Conservation (phyloP, 441 rosid genomes). For the Biscutella laevigata region DNA sequence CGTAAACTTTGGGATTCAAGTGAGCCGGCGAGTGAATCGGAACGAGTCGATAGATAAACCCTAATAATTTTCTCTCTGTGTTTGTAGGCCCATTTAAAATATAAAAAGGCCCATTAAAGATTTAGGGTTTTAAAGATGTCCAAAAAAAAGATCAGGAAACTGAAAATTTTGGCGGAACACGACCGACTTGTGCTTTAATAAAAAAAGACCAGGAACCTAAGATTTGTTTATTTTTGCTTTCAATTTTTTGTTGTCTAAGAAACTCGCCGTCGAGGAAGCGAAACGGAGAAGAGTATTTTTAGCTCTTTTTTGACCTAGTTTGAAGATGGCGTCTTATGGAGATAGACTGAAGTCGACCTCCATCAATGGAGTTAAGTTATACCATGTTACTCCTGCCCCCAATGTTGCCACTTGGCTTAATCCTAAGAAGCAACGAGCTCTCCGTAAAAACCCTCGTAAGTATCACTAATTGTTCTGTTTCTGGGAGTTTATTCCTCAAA, state of each 20-base stretch:
- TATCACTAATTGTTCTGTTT: neutral
- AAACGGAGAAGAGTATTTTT: neutral
- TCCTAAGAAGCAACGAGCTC: slow-evolving; percentile 70
- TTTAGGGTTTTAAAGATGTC: neutral
- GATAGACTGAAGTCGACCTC: slow-evolving; percentile 67
- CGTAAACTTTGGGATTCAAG: too few relatives aligned
- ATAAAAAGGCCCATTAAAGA: neutral
- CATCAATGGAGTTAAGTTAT: slow-evolving; percentile 68
- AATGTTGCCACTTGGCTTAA: slow-evolving; percentile 58
- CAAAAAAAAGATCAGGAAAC: slow-evolving; percentile 5
- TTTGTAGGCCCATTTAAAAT: neutral
- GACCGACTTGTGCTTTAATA: neutral
- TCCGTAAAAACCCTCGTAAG: slow-evolving; percentile 60
- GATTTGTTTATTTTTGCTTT: neutral
- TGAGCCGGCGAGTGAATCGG: slow-evolving; percentile 5
- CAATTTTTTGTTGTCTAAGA: neutral
- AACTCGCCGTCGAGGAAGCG: slow-evolving; percentile 6
- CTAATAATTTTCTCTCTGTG: too few relatives aligned
- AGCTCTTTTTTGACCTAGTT: neutral
- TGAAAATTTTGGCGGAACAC: slow-evolving; percentile 17
- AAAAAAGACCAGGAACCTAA: too few relatives aligned
- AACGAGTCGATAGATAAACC: slow-evolving; percentile 27
- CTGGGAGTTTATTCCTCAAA: too few relatives aligned
- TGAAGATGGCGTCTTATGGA: slow-evolving; percentile 48
- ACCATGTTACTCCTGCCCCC: slow-evolving; percentile 55